Evolutionary conservation across 176 grass and related monocot species (phyloP), one percentile per base, ranked within the genome.

Genomic region (Otatea glauca): DNA sequence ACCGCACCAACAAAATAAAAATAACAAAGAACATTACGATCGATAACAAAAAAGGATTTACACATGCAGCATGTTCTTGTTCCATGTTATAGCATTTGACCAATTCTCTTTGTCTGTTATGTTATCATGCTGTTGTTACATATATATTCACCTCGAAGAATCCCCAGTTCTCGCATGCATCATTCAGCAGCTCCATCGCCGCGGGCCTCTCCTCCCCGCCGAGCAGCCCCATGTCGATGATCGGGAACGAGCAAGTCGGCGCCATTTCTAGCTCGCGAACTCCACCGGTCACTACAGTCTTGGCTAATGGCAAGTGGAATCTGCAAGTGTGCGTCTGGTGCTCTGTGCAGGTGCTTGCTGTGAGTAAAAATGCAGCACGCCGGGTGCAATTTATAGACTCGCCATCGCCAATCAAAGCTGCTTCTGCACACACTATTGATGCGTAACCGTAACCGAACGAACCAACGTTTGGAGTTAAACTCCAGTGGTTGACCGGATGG

Each of bases 111-210:
- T 42, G 35, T 42, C 41, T 0, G 41, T 42, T 42, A 16, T n/a
- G 61, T 29, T 4, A 37, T 37, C 3, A 4, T 37, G 35, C 35
- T 37, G 35, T 37, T 37, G 35, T 37, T 37, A 4, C 35, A 37
- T 10, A 21, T 42, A 8, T 15, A 27, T 48, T 32, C 21, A 97
- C 96, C 96, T 98, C 85, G 32, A 98, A 98, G 91, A 98, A 98
- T 17, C 91, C 96, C 96, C 96, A 99, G 83, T 96, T 96, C 88
- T 96, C 83, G 77, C 96, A 99, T 4, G 93, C 93, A 13, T 99
- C 93, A 5, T 45, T 83, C 35, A 96, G 79, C 54, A 91, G 15
- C 23, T 80, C 91, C 93, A 99, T 99, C 2, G 88, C 89, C 25
- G 38, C 62, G 0, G 71, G 87, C 68, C 91, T 77, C 77, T 91